phyloP scores from a whole-genome alignment of 1,139 yeast genomes.

The Pichia sp. region DNA sequence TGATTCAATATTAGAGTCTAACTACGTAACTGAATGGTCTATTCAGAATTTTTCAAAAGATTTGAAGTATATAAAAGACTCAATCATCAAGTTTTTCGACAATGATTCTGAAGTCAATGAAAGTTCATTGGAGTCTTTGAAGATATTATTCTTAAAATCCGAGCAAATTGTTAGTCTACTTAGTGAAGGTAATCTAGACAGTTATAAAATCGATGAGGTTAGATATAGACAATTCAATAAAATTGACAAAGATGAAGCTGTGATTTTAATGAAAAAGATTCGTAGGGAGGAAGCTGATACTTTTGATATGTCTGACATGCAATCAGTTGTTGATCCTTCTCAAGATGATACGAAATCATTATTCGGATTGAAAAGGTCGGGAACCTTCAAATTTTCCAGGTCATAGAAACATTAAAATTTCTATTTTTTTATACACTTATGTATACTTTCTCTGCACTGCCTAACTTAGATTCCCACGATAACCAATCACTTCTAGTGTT shows the following conservation, averaged over 20 bases:
- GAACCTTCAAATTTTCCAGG: conserved; percentile 8
- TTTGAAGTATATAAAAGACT: conserved; percentile 47
- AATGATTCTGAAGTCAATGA: conserved; percentile 8
- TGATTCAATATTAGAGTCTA: conserved; percentile 48
- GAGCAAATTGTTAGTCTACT: conserved; percentile 57
- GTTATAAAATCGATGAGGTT: conserved; percentile 44
- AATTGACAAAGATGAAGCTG: conserved; percentile 53
- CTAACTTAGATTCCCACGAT: conserved; percentile 63
- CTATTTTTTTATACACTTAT: conserved; percentile 3
- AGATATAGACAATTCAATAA: conserved; percentile 57
- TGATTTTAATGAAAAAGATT: conserved; percentile 39
- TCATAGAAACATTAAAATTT: not conserved
- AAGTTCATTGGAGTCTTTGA: conserved; percentile 33
- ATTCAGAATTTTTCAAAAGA: conserved; percentile 57
- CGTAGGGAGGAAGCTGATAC: conserved; percentile 13
- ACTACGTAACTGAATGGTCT: conserved; percentile 40
- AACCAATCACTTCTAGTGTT: conserved; percentile 87
- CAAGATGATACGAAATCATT: conserved; percentile 20
- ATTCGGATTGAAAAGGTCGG: conserved; percentile 22
- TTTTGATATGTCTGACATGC: conserved; percentile 3
- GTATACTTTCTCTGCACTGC: conserved; percentile 24
- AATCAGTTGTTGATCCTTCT: conserved; percentile 8
- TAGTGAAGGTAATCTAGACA: conserved; percentile 42
- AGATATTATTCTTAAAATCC: conserved; percentile 44
- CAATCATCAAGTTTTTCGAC: conserved; percentile 23